These are phyloP conservation scores for Dictyostelium capitatum DNA, from an alignment of 78 protist genomes.

Conservation along the genomic window DNA sequence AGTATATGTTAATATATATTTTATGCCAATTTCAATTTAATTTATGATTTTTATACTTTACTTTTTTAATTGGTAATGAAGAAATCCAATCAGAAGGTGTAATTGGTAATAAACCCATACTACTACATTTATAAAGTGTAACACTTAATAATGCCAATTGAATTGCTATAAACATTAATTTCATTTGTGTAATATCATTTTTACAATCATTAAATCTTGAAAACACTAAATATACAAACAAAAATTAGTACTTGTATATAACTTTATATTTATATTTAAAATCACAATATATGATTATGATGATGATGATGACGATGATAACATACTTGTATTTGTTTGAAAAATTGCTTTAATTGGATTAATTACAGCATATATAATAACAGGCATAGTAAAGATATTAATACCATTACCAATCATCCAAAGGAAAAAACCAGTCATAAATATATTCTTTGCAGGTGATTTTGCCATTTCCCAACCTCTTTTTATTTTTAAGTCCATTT, in stretches of 20 bases:
- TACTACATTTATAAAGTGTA: constrained; percentile 77
- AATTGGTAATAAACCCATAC: constrained; percentile 82
- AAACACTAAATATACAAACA: constrained; percentile 30
- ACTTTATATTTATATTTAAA: background rate
- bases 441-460: constrained; percentile 75
- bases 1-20: background rate
- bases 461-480: constrained; percentile 83
- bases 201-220: constrained; percentile 45
- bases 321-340: constrained; percentile 33
- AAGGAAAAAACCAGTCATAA: constrained; percentile 76
- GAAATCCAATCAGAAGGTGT: constrained; percentile 83
- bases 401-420: constrained; percentile 86
- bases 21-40: too few species aligned
- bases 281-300: too few species aligned
- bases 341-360: constrained; percentile 80
- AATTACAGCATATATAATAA: constrained; percentile 73
- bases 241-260: background rate
- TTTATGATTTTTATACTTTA: too few species aligned
- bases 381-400: constrained; percentile 74
- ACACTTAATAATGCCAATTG: constrained; percentile 61
- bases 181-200: constrained; percentile 37
- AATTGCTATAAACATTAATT: constrained; percentile 50
- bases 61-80: constrained; percentile 71
- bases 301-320: too few species aligned
- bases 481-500: background rate